Conservation (phyloP, 495 filamentous ascomycete species). For the Cryomyces antarcticus region DNA sequence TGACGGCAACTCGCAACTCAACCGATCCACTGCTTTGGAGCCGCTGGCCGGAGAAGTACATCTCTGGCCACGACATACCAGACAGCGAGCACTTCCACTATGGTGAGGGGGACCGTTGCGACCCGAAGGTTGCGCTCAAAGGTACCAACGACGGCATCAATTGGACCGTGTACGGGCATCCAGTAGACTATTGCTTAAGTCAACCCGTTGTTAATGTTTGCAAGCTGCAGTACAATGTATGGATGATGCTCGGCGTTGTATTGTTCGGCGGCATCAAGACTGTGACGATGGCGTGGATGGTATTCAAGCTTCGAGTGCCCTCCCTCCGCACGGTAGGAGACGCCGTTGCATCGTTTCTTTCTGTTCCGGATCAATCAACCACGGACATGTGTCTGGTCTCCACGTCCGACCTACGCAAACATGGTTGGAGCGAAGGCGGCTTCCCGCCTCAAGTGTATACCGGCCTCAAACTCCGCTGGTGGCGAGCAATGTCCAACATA, state of each 20-base stretch:
- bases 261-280: conserved; percentile 22
- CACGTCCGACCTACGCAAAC: conserved; percentile 5
- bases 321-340: conserved; percentile 32
- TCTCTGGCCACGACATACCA: too few species aligned
- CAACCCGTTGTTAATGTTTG: conserved; percentile 10
- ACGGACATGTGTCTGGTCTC: background rate
- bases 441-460: too few species aligned
- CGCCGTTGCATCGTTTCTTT: conserved; percentile 27
- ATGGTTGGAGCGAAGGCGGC: too few species aligned
- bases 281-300: conserved; percentile 17
- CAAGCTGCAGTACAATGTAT: conserved; percentile 22
- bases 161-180: background rate
- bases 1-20: too few species aligned
- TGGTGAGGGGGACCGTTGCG: background rate
- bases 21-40: too few species aligned
- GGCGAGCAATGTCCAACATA: too few species aligned
- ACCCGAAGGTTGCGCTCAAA: background rate
- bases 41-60: too few species aligned
- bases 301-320: conserved; percentile 8
- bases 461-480: too few species aligned
- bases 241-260: conserved; percentile 22
- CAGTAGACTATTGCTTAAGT: background rate
- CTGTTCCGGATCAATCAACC: background rate
- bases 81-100: background rate
- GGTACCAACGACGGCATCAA: background rate